Percentiles rank a stretch among this genome's conserved stretches.
Evolutionary conservation across 306 rosid species (phyloP).

Genomic region (Prunus mira): DNA sequence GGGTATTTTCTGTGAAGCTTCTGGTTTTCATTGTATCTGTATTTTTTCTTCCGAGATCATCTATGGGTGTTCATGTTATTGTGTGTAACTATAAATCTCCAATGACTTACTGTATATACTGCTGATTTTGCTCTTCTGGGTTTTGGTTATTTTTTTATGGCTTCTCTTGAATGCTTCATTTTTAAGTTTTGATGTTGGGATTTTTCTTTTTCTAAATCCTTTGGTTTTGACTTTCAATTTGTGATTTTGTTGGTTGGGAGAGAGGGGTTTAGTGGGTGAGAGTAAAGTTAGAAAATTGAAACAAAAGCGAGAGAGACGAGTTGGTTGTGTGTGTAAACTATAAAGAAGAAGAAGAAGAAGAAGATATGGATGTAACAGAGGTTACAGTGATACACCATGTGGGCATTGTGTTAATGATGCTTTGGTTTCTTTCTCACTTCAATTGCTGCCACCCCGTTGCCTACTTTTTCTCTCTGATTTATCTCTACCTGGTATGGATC

Average conservation of each 20-base stretch:
- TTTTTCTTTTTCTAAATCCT: neutral
- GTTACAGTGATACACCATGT: slow-evolving; percentile 73
- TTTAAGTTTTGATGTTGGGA: neutral
- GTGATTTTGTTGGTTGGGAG: neutral
- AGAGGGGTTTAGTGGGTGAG: neutral
- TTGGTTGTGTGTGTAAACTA: neutral
- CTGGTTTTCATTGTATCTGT: neutral
- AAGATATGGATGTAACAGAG: slow-evolving; percentile 69
- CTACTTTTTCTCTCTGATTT: slow-evolving; percentile 64
- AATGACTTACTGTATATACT: neutral
- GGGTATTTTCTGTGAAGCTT: neutral
- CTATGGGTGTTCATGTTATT: neutral
- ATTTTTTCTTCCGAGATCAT: neutral
- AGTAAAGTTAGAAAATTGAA: neutral
- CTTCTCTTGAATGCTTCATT: neutral
- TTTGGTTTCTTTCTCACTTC: slow-evolving; percentile 65
- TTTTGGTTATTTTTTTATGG: neutral
- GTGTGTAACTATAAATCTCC: neutral
- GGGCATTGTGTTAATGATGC: slow-evolving; percentile 51
- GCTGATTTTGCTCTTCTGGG: slow-evolving; percentile 3
- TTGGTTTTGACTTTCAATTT: neutral
- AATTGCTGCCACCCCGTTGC: slow-evolving; percentile 55
- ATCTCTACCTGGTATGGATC: slow-evolving; percentile 65
- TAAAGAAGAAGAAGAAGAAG: slow-evolving; percentile 8
- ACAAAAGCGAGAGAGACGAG: neutral